These are phyloP conservation scores for Metschnikowia lachancei DNA, from an alignment of 805 yeast species.

Conservation along the genomic window DNA sequence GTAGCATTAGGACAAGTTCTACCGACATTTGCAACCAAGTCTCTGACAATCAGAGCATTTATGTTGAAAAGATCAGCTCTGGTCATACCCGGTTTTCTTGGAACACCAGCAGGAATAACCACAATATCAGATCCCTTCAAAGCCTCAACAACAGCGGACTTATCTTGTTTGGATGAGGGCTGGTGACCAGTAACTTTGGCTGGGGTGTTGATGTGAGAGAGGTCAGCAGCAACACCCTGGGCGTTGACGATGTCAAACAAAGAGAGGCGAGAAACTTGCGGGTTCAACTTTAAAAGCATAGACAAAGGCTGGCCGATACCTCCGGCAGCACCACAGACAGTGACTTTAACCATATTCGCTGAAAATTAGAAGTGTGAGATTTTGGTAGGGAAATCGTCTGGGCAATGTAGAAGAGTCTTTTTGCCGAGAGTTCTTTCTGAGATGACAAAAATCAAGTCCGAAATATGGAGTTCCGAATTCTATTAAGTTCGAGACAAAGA, in stretches of 20 bases:
- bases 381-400: not conserved
- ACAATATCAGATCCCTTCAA: slow-evolving; percentile 40
- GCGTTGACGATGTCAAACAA: slow-evolving; percentile 46
- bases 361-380: not conserved
- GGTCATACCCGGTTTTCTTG: slow-evolving; percentile 50
- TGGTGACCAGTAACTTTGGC: slow-evolving; percentile 42
- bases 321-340: slow-evolving; percentile 50
- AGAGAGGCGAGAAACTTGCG: slow-evolving; percentile 37
- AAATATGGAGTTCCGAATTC: too few species aligned
- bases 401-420: not conserved
- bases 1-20: slow-evolving; percentile 41
- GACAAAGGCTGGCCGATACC: slow-evolving; percentile 50
- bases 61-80: slow-evolving; percentile 47
- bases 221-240: slow-evolving; percentile 46
- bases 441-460: not conserved
- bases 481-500: not conserved
- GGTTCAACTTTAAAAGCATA: slow-evolving; percentile 40
- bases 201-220: slow-evolving; percentile 41
- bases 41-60: slow-evolving; percentile 45
- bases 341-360: slow-evolving; percentile 39
- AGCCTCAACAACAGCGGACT: slow-evolving; percentile 35
- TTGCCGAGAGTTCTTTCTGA: not conserved
- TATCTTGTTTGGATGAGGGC: slow-evolving; percentile 39
- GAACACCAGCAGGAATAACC: slow-evolving; percentile 47
- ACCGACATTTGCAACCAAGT: slow-evolving; percentile 41